Percentiles rank a stretch among this genome's conserved stretches.
Conservation (phyloP, 2,329 filamentous ascomycete species). For the Phialophora tarda region DNA sequence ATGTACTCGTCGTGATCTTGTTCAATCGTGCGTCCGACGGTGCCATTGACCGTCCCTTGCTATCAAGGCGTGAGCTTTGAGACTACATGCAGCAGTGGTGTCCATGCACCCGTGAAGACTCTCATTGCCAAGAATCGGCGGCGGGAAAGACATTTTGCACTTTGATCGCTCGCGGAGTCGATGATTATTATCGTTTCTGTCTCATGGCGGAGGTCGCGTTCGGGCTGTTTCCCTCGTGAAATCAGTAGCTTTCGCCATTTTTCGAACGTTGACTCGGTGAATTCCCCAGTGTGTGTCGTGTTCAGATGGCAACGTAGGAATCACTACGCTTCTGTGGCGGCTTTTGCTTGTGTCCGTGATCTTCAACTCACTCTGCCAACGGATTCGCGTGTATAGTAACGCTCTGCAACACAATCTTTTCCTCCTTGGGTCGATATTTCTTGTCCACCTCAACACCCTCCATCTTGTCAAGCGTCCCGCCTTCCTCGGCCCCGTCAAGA, state of each 20-base stretch:
- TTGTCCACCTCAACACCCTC: constrained; percentile 65
- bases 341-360: not conserved
- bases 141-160: not conserved
- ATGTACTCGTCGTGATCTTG: not conserved
- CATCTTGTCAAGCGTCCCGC: constrained; percentile 61
- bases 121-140: not conserved
- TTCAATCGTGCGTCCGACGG: not conserved
- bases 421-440: constrained; percentile 61
- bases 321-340: not conserved
- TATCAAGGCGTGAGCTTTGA: not conserved
- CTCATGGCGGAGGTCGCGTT: not conserved
- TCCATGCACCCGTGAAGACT: no score
- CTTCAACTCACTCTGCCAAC: constrained; percentile 58
- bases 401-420: constrained; percentile 60
- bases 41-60: not conserved
- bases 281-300: not conserved
- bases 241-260: not conserved
- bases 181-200: not conserved
- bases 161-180: not conserved
- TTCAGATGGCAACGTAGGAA: not conserved
- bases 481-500: constrained; percentile 54
- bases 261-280: not conserved
- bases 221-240: not conserved
- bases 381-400: constrained; percentile 70
- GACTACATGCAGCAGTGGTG: not conserved